Base-by-base conservation (phyloP, 441 rosid genomes). In the Gossypium schwendimanii region DNA sequence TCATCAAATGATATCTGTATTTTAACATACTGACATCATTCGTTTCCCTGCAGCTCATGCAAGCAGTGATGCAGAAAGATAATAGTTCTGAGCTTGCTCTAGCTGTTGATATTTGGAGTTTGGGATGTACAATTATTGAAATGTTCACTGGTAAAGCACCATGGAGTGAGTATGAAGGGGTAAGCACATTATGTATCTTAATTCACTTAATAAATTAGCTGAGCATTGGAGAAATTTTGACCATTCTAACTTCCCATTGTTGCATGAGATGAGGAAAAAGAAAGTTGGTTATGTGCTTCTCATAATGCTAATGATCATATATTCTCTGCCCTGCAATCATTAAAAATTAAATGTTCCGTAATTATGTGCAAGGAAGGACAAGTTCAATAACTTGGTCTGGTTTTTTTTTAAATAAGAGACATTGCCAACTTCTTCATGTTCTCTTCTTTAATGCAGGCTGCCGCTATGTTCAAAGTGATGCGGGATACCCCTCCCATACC, bases 61-160 rank as follows among this genome's bases (percentile, higher is more conserved):
- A 87, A 81, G 89, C 98, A 2, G 94, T 95, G 61, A 86, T 95
- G 88, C 92, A 89, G 76, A 95, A 86, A 81, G 96, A 90, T 79
- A 63, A 79, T 70, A 85, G 77, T 73, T 86, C 98, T 2, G 94
- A 91, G 69, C 91, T 82, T 10, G 99, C 99, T 57, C 81, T 88
- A 78, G 99, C 96, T 60, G 89, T 95, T 69, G 99, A 95, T 83
- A 95, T 92, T 73, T 95, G 99, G 99, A 92, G 98, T 79, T 86
- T 94, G 84, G 99, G 99, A 17, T 92, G 98, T 76, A 94, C 98
- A 11, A 83, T 94, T 58, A 89, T 94, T n/a, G 99, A 94, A 83
- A 94, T 92, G 99, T 84, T 87, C 63, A 92, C 94, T 24, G 98
- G 99, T 67, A 91, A 88, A 76, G 98, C 99, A 77, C 99, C 99